Base-by-base conservation (phyloP, 371 early-diverging fungal genomes). In the Lichtheimia hyalospora region DNA sequence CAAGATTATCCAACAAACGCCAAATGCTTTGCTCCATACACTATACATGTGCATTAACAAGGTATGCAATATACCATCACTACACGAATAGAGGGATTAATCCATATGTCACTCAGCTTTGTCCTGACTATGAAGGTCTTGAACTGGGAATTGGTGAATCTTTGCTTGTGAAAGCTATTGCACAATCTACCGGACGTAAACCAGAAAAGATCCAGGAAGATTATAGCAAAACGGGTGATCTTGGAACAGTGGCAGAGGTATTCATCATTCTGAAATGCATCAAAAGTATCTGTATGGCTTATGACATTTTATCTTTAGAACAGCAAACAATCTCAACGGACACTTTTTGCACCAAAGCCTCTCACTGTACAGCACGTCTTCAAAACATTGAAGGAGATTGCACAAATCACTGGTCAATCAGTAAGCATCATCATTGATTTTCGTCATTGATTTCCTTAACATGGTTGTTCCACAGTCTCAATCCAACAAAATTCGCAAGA, bases 91-190 rank as follows among this genome's bases (percentile, higher is more conserved):
- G 0, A 28, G 10, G 14, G 28, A 16, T 55, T 49, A 6, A 48
- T 7, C 24, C 34, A 13, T 1, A 23, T 16, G 3, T 40, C 43
- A 8, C 14, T 12, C 64, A 93, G 93, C 77, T 97, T 27, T 90
- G 93, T 27, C 97, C 99, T 0, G 96, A 96, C 61, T 96, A 96
- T 65, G 96, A 97, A 69, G 96, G 96, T 10, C 76, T 96, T 23
- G 99, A 99, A 71, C 82, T 99, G 34, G 99, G 98, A 14, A 88
- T 99, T 46, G 99, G 99, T 40, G 99, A 99, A 65, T 86, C 90
- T 10, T 71, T 96, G 3, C 74, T 99, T 28, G 86, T 98, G 68
- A 98, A 97, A 73, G 96, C 97, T 6, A 89, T 99, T 57, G 97
- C 92, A 4, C 71, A 89, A 40, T 89, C 96, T 1, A 95, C 97